These are phyloP conservation scores for Termitomyces sp. DNA, from an alignment of 768 basidiomycete genomes.

Conservation along the genomic window DNA sequence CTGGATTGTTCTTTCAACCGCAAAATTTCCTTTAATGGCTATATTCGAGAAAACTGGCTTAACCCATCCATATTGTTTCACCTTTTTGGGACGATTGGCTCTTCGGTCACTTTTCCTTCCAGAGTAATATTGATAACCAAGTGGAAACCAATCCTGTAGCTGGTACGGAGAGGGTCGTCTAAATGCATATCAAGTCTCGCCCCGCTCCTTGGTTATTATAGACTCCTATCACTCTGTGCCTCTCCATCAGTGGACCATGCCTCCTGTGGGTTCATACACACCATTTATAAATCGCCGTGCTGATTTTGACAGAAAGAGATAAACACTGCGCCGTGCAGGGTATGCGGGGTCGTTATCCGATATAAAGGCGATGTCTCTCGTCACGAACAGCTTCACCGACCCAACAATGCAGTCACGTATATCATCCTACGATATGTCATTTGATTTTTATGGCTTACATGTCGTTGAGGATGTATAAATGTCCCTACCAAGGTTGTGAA, in stretches of 20 bases:
- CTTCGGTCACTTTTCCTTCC: conserved; percentile 12
- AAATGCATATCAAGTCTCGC: conserved; percentile 5
- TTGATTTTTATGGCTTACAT: not conserved
- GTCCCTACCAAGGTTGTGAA: conserved; percentile 24
- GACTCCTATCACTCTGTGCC: not conserved
- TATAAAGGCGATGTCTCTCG: conserved; percentile 19
- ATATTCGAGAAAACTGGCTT: conserved; percentile 9
- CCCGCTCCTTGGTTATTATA: not conserved
- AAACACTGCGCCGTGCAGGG: conserved; percentile 18
- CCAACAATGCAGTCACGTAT: conserved; percentile 12
- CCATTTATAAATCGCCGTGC: not conserved
- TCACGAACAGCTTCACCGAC: conserved; percentile 18
- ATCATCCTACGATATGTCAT: not conserved
- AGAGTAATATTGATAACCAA: conserved; percentile 13
- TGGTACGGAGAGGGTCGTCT: conserved; percentile 9
- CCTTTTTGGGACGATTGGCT: conserved; percentile 14
- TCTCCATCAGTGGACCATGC: conserved; percentile 12
- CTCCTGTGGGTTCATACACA: conserved; percentile 9
- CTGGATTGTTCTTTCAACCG: too few relatives aligned
- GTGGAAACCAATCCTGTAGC: conserved; percentile 17
- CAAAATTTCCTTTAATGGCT: conserved; percentile 12
- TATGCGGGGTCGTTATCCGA: conserved; percentile 19
- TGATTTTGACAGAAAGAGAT: conserved; percentile 15
- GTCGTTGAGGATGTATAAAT: conserved; percentile 24
- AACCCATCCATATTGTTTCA: conserved; percentile 14